Conservation (phyloP, 2,329 filamentous ascomycete genomes). For the Penicillium sp. region DNA sequence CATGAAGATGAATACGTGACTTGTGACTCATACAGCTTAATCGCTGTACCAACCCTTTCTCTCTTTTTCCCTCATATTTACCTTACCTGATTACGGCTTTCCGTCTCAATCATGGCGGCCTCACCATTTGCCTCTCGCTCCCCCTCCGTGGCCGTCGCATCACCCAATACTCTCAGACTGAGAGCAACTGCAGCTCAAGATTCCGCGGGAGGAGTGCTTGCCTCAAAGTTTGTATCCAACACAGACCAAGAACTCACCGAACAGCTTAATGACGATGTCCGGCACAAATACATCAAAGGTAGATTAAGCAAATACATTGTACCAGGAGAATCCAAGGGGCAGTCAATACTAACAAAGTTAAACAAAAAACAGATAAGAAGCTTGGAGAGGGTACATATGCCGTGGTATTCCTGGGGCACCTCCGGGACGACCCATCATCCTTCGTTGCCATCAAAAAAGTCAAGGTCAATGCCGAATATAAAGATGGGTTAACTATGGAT, state of each 20-base stretch:
- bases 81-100: neutral
- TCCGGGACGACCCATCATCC: slow-evolving; percentile 67
- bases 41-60: neutral
- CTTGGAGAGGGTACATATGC: slow-evolving; percentile 97
- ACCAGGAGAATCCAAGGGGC: neutral
- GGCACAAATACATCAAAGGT: slow-evolving; percentile 89
- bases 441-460: slow-evolving; percentile 70
- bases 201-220: slow-evolving; percentile 13
- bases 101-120: slow-evolving; percentile 35
- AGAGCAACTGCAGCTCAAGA: slow-evolving; percentile 37
- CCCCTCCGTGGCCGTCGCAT: slow-evolving; percentile 34
- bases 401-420: slow-evolving; percentile 86
- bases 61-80: neutral
- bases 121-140: slow-evolving; percentile 45
- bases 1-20: neutral
- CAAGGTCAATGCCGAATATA: slow-evolving; percentile 62
- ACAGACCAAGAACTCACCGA: slow-evolving; percentile 58
- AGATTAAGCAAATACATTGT: slow-evolving; percentile 13
- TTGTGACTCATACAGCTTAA: neutral
- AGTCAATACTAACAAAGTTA: neutral
- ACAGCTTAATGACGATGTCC: slow-evolving; percentile 77
- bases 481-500: slow-evolving; percentile 89
- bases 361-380: slow-evolving; percentile 65
- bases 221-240: slow-evolving; percentile 17
- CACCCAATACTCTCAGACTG: slow-evolving; percentile 33